These are phyloP conservation scores for Geranium incanum DNA, from an alignment of 441 rosid genomes.

Conservation along the genomic window DNA sequence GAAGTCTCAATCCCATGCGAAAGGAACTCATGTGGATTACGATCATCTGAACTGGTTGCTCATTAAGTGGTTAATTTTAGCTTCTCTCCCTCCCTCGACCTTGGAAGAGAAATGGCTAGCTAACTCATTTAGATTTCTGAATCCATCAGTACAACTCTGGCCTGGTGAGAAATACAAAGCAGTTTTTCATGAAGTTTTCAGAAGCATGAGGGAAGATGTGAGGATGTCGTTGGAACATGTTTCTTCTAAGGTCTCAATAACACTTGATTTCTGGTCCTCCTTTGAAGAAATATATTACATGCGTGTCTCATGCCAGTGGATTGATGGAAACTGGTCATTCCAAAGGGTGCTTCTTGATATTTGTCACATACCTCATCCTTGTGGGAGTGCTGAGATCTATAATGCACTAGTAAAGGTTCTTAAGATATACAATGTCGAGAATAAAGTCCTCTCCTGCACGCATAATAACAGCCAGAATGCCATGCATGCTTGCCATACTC, in stretches of 20 bases:
- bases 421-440: slow-evolving; percentile 57
- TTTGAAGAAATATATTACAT: slow-evolving; percentile 62
- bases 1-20: slow-evolving; percentile 47
- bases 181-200: slow-evolving; percentile 64
- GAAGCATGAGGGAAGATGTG: slow-evolving; percentile 84
- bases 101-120: slow-evolving; percentile 70
- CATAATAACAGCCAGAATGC: slow-evolving; percentile 82
- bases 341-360: slow-evolving; percentile 65
- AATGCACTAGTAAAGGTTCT: slow-evolving; percentile 51
- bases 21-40: slow-evolving; percentile 55
- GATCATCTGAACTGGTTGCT: slow-evolving; percentile 90
- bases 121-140: slow-evolving; percentile 72
- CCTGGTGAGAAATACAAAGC: slow-evolving; percentile 56
- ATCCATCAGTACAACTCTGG: slow-evolving; percentile 73
- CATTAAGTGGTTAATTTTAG: slow-evolving; percentile 72
- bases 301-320: slow-evolving; percentile 85
- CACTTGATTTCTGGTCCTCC: slow-evolving; percentile 77
- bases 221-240: slow-evolving; percentile 52
- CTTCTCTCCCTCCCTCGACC: slow-evolving; percentile 78
- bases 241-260: slow-evolving; percentile 65
- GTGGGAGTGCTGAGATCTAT: slow-evolving; percentile 59
- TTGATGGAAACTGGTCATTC: slow-evolving; percentile 68
- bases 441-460: slow-evolving; percentile 63
- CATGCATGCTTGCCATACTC: slow-evolving; percentile 63
- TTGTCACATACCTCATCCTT: slow-evolving; percentile 69